A percentile compares a stretch with the other conserved stretches of the same genome.
phyloP scores from a whole-genome alignment of 441 rosid species.

The Gossypium aridum region DNA sequence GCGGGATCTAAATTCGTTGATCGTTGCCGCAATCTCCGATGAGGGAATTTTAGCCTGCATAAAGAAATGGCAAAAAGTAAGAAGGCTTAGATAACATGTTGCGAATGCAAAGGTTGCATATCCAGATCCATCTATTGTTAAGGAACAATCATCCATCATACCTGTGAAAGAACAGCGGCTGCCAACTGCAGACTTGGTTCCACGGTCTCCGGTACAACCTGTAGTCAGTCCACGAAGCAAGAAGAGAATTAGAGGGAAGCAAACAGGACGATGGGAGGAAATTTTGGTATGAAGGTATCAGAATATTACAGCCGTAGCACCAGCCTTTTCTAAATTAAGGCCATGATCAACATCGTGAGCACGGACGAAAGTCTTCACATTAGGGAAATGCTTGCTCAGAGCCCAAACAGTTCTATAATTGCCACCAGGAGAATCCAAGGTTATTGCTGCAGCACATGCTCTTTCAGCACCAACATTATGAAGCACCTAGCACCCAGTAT shows the following conservation, averaged over 20 bases:
- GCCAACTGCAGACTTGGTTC: conserved; percentile 99
- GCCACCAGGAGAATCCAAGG: conserved; percentile 94
- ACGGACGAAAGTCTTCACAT: conserved; percentile 91
- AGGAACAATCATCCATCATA: conserved; percentile 19
- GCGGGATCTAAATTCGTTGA: conserved; percentile 88
- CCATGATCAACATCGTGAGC: conserved; percentile 99
- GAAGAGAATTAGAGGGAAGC: background rate
- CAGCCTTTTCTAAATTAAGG: conserved; percentile 90
- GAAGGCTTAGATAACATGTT: background rate
- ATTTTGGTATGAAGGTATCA: conserved; percentile 12
- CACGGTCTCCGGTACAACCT: conserved; percentile 98
- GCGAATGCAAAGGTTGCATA: background rate
- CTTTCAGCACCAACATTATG: conserved; percentile 95
- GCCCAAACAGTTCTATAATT: conserved; percentile 99
- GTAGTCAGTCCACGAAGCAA: background rate
- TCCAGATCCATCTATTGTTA: conserved; percentile 2
- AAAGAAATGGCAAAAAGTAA: background rate
- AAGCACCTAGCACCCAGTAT: conserved; percentile 55
- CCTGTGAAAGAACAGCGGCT: conserved; percentile 99
- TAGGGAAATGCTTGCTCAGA: conserved; percentile 90
- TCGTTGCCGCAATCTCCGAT: conserved; percentile 83
- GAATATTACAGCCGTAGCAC: conserved; percentile 86
- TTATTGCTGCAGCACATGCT: conserved; percentile 96
- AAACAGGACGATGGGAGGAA: background rate
- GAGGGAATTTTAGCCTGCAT: conserved; percentile 78